Conservation (phyloP, 495 filamentous ascomycete genomes). For the Aspergillus avenaceus region DNA sequence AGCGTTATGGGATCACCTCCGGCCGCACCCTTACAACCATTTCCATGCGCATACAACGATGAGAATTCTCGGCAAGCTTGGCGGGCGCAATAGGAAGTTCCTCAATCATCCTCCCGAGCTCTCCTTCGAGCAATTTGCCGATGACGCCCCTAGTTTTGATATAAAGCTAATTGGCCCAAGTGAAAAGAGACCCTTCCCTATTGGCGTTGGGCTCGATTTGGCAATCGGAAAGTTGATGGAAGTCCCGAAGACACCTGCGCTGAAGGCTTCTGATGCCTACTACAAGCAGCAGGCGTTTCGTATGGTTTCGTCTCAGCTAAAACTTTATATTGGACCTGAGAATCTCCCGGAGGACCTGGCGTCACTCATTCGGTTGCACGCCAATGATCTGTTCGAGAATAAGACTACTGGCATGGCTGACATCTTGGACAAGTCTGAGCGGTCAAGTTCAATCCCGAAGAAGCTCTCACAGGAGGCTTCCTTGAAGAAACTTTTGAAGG, state of each 20-base stretch:
- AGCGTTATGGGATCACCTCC: conserved; percentile 89
- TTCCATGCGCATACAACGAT: conserved; percentile 97
- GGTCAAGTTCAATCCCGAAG: conserved; percentile 78
- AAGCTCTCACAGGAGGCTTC: conserved; percentile 75
- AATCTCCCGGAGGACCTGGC: conserved; percentile 85
- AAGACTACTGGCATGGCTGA: conserved; percentile 62
- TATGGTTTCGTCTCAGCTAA: conserved; percentile 80
- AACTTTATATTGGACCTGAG: conserved; percentile 84
- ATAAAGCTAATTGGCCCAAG: conserved; percentile 83
- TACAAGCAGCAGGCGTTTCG: conserved; percentile 93
- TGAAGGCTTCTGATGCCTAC: conserved; percentile 72
- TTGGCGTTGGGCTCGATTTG: conserved; percentile 77
- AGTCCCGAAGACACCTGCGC: conserved; percentile 56
- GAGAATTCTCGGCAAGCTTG: conserved; percentile 96
- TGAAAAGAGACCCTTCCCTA: conserved; percentile 81
- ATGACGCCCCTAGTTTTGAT: conserved; percentile 82
- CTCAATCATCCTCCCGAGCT: conserved; percentile 81
- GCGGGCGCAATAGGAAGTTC: conserved; percentile 92
- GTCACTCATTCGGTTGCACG: conserved; percentile 78
- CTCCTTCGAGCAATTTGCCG: conserved; percentile 75
- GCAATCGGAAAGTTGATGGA: conserved; percentile 86
- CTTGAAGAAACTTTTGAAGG: conserved; percentile 82
- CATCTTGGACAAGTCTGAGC: conserved; percentile 62
- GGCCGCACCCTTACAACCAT: conserved; percentile 89
- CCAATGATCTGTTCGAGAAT: conserved; percentile 70